Percentiles rank a stretch among this genome's conserved stretches.
These are phyloP conservation scores for Pilaira anomala DNA, from an alignment of 192 early-diverging fungal species.

Conservation along the genomic window DNA sequence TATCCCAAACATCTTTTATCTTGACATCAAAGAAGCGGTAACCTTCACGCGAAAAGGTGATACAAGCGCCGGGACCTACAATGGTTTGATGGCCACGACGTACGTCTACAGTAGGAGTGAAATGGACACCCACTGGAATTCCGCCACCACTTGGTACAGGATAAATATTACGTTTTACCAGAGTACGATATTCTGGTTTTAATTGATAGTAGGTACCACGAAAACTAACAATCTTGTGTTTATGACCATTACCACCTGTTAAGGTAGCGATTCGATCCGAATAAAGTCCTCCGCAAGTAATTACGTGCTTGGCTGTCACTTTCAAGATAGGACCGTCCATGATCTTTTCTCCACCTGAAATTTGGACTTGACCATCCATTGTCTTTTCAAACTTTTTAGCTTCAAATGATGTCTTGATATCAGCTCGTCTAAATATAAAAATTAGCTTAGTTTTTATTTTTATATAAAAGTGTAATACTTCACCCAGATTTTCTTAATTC, in stretches of 20 bases:
- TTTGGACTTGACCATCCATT: conserved; percentile 28
- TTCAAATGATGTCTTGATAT: conserved; percentile 38
- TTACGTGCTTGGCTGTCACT: conserved; percentile 27
- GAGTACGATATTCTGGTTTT: conserved; percentile 29
- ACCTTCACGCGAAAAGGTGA: conserved; percentile 35
- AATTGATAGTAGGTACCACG: conserved; percentile 37
- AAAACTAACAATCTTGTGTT: conserved; percentile 28
- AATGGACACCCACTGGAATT: conserved; percentile 35
- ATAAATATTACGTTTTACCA: conserved; percentile 35
- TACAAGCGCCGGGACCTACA: conserved; percentile 36
- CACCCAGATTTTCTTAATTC: conserved; percentile 32
- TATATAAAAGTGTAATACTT: background rate
- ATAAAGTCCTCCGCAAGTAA: conserved; percentile 36
- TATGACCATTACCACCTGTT: conserved; percentile 20
- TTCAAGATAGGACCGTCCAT: conserved; percentile 23
- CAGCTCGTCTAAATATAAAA: conserved; percentile 21
- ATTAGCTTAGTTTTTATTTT: background rate
- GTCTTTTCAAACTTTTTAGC: conserved; percentile 29
- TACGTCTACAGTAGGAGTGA: conserved; percentile 30
- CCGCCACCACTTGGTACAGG: conserved; percentile 37
- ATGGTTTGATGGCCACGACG: conserved; percentile 34
- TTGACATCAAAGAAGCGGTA: conserved; percentile 30
- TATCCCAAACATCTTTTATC: conserved; percentile 19
- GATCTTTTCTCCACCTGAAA: conserved; percentile 23
- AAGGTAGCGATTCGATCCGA: conserved; percentile 26